A percentile compares a stretch with the other conserved stretches of the same genome.
Conservation (phyloP, 2,329 filamentous ascomycete genomes). For the Claviceps cyperi region DNA sequence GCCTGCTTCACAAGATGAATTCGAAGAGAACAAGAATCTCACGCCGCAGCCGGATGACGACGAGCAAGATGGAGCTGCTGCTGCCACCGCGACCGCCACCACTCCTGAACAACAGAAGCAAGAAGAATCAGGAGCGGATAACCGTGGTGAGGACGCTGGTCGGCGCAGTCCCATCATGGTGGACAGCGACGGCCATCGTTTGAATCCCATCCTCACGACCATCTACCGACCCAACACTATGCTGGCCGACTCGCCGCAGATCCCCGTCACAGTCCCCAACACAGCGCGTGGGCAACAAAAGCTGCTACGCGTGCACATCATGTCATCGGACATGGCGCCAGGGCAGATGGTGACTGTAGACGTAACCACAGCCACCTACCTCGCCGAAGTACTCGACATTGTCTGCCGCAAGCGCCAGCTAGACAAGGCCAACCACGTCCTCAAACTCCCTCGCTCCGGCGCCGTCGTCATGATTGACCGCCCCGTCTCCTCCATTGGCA, state of each 20-base stretch:
- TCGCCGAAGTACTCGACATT: slow-evolving; percentile 66
- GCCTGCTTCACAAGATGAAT: slow-evolving; percentile 53
- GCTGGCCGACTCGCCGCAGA: slow-evolving; percentile 42
- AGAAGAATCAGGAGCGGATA: not conserved
- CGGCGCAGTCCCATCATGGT: slow-evolving; percentile 1
- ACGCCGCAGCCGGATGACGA: slow-evolving; percentile 53
- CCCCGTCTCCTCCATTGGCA: slow-evolving; percentile 64
- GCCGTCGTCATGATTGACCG: slow-evolving; percentile 65
- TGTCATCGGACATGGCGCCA: slow-evolving; percentile 52
- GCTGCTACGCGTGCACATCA: slow-evolving; percentile 57
- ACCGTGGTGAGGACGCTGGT: no score
- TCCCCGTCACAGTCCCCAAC: slow-evolving; percentile 27
- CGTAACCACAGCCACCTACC: slow-evolving; percentile 69
- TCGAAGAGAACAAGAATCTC: slow-evolving; percentile 50
- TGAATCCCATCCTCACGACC: slow-evolving; percentile 48
- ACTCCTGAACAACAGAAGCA: slow-evolving; percentile 8
- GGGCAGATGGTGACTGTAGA: slow-evolving; percentile 62
- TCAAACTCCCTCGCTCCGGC: slow-evolving; percentile 62
- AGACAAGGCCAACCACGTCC: slow-evolving; percentile 64
- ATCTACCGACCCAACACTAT: slow-evolving; percentile 39
- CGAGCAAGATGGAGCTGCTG: slow-evolving; percentile 36
- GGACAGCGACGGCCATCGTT: slow-evolving; percentile 22
- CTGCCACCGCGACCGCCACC: not conserved
- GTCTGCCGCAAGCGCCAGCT: slow-evolving; percentile 65
- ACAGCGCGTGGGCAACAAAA: slow-evolving; percentile 49